Evolutionary conservation across 805 yeast species (phyloP), one percentile per base, ranked within the genome.

Genomic region (Saccharomycopsis babjevae): DNA sequence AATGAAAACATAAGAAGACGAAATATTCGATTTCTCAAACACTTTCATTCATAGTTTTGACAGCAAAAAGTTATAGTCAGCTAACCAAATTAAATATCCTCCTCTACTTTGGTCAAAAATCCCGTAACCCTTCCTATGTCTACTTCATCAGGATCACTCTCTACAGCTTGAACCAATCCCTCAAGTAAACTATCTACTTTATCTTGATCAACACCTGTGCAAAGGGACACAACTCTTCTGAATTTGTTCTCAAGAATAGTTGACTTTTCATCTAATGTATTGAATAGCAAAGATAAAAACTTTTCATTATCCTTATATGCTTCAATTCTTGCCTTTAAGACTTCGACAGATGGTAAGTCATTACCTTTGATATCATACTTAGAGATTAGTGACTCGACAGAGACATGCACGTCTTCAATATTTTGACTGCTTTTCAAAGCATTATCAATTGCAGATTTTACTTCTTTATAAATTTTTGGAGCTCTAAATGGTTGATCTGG

Each of bases 401-500:
- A 46, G 5, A 58, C 25, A 30, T 42, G 11, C 11, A 55, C 28
- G 11, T 39, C 36, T 10, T 56, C 58, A 39, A 25, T n/a, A 34
- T 36, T 39, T 18, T 36, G 11, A 18, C 32, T 52, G 38, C 32
- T 52, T 30, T 52, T 52, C 22, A 32, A 30, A 16, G 50, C 32
- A 18, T 70, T 69, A 32, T 72, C 73, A 16, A 79, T 63, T 63
- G 74, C 74, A 3, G 68, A 64, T 59, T 77, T 79, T n/a, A 88
- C 72, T 64, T 77, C 79, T 46, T 82, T 79, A 68, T 80, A 85
- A 15, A 88, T 76, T 6, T 82, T 77, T 68, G 80, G 77, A 11
- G 89, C 80, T 57, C 87, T 79, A 72, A 89, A 93, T n/a, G 97
- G 97, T 68, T 89, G 93, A 72, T 92, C 97, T 0, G 96, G 93